Evolutionary conservation across 2,329 filamentous ascomycete genomes (phyloP).

Genomic region (Aspergillus unguis): DNA sequence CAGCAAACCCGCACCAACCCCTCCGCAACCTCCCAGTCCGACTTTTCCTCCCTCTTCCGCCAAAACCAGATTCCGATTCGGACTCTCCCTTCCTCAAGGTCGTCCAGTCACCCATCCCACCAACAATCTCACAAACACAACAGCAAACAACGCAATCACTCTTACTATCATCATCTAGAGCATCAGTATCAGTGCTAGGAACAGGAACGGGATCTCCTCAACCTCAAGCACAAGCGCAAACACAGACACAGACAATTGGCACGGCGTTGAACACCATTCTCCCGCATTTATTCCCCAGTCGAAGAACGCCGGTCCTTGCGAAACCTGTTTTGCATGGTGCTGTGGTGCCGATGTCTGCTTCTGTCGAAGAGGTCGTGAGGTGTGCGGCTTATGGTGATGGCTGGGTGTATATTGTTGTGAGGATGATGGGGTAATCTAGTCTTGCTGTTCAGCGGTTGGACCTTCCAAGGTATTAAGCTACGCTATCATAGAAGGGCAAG

Average conservation of each 20-base stretch:
- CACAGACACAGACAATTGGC: conserved; percentile 67
- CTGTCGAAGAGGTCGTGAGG: conserved; percentile 76
- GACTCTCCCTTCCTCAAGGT: conserved; percentile 55
- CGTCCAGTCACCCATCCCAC: conserved; percentile 70
- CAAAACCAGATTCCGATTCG: conserved; percentile 41
- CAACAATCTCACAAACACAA: conserved; percentile 32
- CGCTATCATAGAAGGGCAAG: background rate
- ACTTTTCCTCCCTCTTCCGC: conserved; percentile 73
- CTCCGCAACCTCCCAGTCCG: conserved; percentile 83
- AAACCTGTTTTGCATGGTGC: conserved; percentile 83
- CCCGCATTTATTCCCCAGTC: conserved; percentile 81
- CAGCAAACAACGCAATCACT: conserved; percentile 13
- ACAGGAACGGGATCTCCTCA: background rate
- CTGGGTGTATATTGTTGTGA: conserved; percentile 79
- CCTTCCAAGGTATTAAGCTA: background rate
- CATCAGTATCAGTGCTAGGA: conserved; percentile 2
- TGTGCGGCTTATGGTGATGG: conserved; percentile 87
- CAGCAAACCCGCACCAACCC: conserved; percentile 59
- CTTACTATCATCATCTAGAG: conserved; percentile 15
- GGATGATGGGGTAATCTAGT: conserved; percentile 60
- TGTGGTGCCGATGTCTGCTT: conserved; percentile 73
- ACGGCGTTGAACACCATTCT: conserved; percentile 71
- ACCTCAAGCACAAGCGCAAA: conserved; percentile 9
- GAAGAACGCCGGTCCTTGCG: conserved; percentile 77
- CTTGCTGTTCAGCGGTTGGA: background rate